Conservation (phyloP, 176 grass and related monocot genomes). For the Stipa capillata region DNA sequence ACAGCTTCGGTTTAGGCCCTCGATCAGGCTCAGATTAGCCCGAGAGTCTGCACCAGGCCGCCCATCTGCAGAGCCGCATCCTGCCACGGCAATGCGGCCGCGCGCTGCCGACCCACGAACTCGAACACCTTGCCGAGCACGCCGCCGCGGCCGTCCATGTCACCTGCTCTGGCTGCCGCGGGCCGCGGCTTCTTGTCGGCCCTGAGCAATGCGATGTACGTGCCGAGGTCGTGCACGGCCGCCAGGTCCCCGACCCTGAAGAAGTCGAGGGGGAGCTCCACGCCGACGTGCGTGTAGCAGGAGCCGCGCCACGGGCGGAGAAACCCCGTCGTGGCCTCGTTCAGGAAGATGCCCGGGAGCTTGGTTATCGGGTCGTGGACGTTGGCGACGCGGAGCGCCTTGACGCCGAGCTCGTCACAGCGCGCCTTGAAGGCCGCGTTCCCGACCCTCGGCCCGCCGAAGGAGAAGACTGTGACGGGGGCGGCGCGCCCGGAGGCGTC, state of each 20-base stretch:
- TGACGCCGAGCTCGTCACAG: slow-evolving; percentile 73
- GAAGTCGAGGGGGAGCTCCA: slow-evolving; percentile 69
- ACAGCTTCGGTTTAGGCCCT: not conserved
- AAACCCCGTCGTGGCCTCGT: slow-evolving; percentile 39
- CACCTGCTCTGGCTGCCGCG: not conserved
- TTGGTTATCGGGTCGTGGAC: slow-evolving; percentile 65
- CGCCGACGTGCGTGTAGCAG: slow-evolving; percentile 81
- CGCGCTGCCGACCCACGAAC: slow-evolving; percentile 15
- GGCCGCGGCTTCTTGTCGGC: not conserved
- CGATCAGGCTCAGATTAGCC: slow-evolving; percentile 25
- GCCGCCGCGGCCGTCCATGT: not conserved
- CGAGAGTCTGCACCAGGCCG: slow-evolving; percentile 68
- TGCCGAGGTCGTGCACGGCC: slow-evolving; percentile 67
- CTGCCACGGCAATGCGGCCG: slow-evolving; percentile 42
- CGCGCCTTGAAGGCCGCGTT: slow-evolving; percentile 71
- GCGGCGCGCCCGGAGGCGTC: not conserved
- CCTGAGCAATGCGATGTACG: slow-evolving; percentile 57
- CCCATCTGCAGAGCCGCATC: slow-evolving; percentile 63
- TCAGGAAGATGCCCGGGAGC: slow-evolving; percentile 68
- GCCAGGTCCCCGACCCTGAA: slow-evolving; percentile 40
- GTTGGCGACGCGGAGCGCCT: slow-evolving; percentile 70
- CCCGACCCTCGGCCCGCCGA: slow-evolving; percentile 71
- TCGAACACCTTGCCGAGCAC: slow-evolving; percentile 32
- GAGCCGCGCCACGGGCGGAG: slow-evolving; percentile 29
- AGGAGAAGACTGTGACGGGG: slow-evolving; percentile 81